Evolutionary conservation across 495 filamentous ascomycete genomes (phyloP).

Genomic region (Podospora conica): DNA sequence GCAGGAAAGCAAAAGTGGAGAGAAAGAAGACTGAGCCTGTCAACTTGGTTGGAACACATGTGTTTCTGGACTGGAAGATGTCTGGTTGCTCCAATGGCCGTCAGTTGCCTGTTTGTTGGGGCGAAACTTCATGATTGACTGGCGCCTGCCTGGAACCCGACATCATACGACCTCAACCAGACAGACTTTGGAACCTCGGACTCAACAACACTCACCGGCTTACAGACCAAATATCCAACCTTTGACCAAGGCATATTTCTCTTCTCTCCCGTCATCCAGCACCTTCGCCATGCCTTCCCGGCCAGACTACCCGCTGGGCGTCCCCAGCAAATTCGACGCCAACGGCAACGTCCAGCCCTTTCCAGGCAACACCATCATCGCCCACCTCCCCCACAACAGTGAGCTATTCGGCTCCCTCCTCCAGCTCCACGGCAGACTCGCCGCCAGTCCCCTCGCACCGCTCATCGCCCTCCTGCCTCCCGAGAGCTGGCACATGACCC

Average conservation of each 20-base stretch:
- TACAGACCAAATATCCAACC: not conserved
- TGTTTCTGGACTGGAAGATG: not conserved
- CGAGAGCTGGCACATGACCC: constrained; percentile 22
- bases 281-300: not conserved
- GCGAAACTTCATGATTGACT: not conserved
- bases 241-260: not conserved
- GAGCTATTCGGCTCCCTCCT: constrained; percentile 14
- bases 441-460: not conserved
- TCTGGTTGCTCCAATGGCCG: not conserved
- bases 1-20: not conserved
- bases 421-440: constrained; percentile 8
- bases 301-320: constrained; percentile 12
- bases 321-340: constrained; percentile 21
- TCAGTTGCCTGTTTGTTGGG: not conserved
- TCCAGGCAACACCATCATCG: constrained; percentile 25
- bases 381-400: constrained; percentile 9
- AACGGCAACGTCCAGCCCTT: constrained; percentile 21
- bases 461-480: constrained; percentile 20
- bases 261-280: not conserved
- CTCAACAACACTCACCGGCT: not conserved
- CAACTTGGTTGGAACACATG: not conserved
- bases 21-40: not conserved
- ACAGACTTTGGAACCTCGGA: not conserved
- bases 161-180: not conserved
- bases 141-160: not conserved